Conservation (phyloP, 108 stramenopile species). For the Cyclostephanos tholiformis region DNA sequence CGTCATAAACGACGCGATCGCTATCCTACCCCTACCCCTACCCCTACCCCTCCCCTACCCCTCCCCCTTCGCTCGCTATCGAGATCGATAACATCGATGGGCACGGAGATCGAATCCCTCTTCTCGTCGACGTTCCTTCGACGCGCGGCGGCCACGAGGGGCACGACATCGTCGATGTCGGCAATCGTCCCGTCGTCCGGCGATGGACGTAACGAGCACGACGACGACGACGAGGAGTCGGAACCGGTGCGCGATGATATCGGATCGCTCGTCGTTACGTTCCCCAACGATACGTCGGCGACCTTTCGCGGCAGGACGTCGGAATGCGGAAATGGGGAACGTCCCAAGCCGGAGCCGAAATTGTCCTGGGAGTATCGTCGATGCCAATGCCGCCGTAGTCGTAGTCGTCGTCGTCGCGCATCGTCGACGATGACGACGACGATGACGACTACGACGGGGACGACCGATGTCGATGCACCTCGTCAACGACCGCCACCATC, state of each 20-base stretch:
- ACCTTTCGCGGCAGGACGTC: conserved; percentile 56
- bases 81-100: conserved; percentile 6
- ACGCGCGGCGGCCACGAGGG: neutral
- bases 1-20: neutral
- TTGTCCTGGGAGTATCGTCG: conserved; percentile 54
- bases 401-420: neutral
- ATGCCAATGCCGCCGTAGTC: conserved; percentile 6
- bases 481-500: too few species aligned
- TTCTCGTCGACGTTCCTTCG: conserved; percentile 34
- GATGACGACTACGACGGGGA: too few species aligned
- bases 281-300: conserved; percentile 9
- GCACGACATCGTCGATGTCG: neutral
- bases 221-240: conserved; percentile 1
- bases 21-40: too few species aligned
- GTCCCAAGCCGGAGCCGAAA: conserved; percentile 49
- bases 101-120: conserved; percentile 26
- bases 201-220: conserved; percentile 7
- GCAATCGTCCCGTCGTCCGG: too few species aligned
- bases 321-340: conserved; percentile 45
- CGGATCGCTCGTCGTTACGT: conserved; percentile 12
- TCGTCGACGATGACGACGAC: neutral
- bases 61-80: neutral
- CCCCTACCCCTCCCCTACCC: too few species aligned
- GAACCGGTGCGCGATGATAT: too few species aligned
- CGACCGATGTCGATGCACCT: too few species aligned